Base-by-base conservation (phyloP, 345 rosid genomes). In the Lumnitzera littorea region DNA sequence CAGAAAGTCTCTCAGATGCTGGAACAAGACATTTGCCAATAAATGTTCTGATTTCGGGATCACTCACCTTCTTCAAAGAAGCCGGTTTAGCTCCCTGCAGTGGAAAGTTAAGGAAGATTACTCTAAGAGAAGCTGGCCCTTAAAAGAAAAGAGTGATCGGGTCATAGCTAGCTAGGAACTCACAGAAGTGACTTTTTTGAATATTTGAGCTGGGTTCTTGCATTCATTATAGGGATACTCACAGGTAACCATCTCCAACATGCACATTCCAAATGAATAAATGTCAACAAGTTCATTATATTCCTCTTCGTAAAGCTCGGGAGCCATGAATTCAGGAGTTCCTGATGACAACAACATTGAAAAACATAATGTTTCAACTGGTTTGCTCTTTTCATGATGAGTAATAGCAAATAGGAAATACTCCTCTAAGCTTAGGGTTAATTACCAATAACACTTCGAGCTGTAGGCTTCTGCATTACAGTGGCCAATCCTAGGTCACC, bases 311-410 rank as follows among this genome's bases (percentile, higher is more conserved):
- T 86, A 85, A 48, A 85, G 84, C 78, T 80, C 91, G 0, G 86
- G 88, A 51, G 88, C 88, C 91, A 85, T 85, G 64, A 83, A 86
- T 63, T 86, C 89, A 15, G 92, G 92, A 62, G 92, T 86, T 57
- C 92, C 79, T 75, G 59, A 25, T 29, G 55, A 31, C 51, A 29
- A 58, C 29, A 69, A 48, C n/a, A 50, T 14, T n/a, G 15, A 52
- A 48, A 11, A 11, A 56, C 50, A 27, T 31, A 14, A 56, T 48
- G 47, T 25, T 27, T 56, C n/a, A 15, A 47, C 50, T 13, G 65
- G 15, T 25, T 46, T 16, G 50, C 48, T 46, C 15, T 49, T 56
- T 50, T 54, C 46, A 27, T 20, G 23, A 46, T 15, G 50, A 50
- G 12, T 24, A 29, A 51, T 15, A 2, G 15, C n/a, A 49, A 13